These are phyloP conservation scores for Tetrapyrgos nigripes DNA, from an alignment of 1,284 basidiomycete genomes.

Conservation along the genomic window DNA sequence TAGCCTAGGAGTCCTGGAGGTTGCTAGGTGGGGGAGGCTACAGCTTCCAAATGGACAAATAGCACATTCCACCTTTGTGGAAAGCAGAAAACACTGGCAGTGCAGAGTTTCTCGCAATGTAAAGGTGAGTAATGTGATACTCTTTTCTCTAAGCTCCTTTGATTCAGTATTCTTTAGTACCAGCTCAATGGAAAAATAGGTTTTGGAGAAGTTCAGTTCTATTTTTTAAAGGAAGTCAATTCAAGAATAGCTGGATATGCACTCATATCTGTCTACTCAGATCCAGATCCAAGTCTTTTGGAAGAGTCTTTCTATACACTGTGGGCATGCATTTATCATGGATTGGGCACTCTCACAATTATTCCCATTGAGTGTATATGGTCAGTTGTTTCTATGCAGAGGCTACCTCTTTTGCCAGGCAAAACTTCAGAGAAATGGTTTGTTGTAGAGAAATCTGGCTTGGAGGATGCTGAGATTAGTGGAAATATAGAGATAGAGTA, in stretches of 20 bases:
- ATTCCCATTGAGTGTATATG: constrained; percentile 23
- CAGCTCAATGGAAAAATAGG: constrained; percentile 2
- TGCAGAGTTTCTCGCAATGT: constrained; percentile 27
- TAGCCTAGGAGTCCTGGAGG: too few relatives aligned
- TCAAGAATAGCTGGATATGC: constrained; percentile 23
- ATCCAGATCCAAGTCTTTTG: constrained; percentile 22
- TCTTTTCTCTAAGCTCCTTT: neutral
- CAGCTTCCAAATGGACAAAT: constrained; percentile 35
- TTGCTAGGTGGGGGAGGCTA: too few relatives aligned
- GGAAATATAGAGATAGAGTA: too few relatives aligned
- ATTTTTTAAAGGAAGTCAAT: constrained; percentile 16
- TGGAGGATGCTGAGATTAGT: constrained; percentile 24
- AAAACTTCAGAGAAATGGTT: constrained; percentile 21
- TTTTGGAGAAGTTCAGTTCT: constrained; percentile 33
- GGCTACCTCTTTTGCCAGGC: constrained; percentile 12
- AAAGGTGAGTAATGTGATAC: constrained; percentile 26
- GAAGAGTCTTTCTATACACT: constrained; percentile 25
- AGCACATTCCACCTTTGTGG: constrained; percentile 30
- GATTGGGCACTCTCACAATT: constrained; percentile 21
- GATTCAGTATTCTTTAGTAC: constrained; percentile 7
- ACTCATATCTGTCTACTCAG: constrained; percentile 24
- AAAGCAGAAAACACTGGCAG: constrained; percentile 15
- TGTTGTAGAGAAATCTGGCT: constrained; percentile 27
- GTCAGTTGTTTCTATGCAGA: constrained; percentile 35
- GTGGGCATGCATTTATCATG: constrained; percentile 24